Conservation (phyloP, 352 stramenopile species). For the Globisporangium nunn region DNA sequence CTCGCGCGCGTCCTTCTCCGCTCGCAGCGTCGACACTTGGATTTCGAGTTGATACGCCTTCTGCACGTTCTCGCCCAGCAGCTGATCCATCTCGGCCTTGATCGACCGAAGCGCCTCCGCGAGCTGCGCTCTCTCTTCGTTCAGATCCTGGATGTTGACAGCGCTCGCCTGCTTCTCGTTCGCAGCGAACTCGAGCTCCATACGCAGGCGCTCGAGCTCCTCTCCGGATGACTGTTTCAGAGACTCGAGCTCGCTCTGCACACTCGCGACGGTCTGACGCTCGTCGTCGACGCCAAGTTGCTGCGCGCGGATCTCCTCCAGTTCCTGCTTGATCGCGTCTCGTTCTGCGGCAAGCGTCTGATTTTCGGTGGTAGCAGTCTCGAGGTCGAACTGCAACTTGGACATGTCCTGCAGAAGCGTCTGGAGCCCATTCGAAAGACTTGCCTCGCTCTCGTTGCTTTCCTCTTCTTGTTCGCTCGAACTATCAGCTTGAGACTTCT, state of each 20-base stretch:
- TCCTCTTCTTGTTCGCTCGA: background rate
- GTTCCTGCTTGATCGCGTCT: background rate
- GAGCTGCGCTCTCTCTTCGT: constrained; percentile 21
- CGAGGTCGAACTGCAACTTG: constrained; percentile 27
- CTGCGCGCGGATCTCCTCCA: background rate
- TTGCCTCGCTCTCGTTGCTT: constrained; percentile 5
- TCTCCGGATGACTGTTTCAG: background rate
- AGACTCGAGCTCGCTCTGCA: constrained; percentile 26
- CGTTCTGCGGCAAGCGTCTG: background rate
- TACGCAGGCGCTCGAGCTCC: constrained; percentile 25
- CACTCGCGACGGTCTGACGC: too few species aligned
- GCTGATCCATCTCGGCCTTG: constrained; percentile 26
- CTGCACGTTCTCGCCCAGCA: constrained; percentile 29
- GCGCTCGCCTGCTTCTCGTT: constrained; percentile 30
- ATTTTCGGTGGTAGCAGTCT: constrained; percentile 4
- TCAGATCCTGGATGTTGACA: constrained; percentile 24
- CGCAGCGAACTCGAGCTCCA: constrained; percentile 19
- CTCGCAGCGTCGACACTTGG: constrained; percentile 34
- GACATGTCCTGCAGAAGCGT: constrained; percentile 30
- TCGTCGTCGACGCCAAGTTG: too few species aligned
- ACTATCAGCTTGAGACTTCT: background rate
- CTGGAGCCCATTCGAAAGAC: constrained; percentile 18
- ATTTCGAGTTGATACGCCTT: constrained; percentile 25
- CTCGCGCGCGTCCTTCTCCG: constrained; percentile 21
- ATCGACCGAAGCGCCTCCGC: constrained; percentile 11